A percentile compares a stretch with the other conserved stretches of the same genome.
These are phyloP conservation scores for Hansenula sp. DNA, from an alignment of 1,139 yeast genomes.

Conservation along the genomic window DNA sequence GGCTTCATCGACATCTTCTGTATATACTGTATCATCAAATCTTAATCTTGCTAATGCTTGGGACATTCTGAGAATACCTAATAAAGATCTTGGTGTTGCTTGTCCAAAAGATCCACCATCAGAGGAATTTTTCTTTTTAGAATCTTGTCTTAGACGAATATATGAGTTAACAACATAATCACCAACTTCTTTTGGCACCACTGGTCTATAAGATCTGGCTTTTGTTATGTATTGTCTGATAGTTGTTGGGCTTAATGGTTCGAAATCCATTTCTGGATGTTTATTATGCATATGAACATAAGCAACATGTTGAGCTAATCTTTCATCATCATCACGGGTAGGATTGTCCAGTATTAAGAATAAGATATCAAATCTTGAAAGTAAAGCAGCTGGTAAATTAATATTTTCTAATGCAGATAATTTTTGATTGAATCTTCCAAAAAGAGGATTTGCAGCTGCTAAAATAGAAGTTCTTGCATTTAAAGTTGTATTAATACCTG, in stretches of 20 bases:
- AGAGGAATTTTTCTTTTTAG: conserved; percentile 63
- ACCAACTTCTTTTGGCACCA: conserved; percentile 80
- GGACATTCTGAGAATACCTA: conserved; percentile 87
- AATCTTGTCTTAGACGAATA: conserved; percentile 88
- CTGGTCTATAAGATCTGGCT: conserved; percentile 85
- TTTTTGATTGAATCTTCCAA: conserved; percentile 90
- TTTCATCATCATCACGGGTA: conserved; percentile 72
- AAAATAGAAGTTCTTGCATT: conserved; percentile 94
- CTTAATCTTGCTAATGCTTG: conserved; percentile 93
- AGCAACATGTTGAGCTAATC: conserved; percentile 89
- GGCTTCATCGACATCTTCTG: conserved; percentile 93
- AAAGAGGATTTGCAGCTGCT: conserved; percentile 97
- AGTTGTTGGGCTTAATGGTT: conserved; percentile 73
- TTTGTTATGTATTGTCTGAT: conserved; percentile 85
- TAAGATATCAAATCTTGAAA: conserved; percentile 91
- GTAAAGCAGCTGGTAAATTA: conserved; percentile 92
- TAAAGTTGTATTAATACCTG: conserved; percentile 94
- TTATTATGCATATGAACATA: conserved; percentile 90
- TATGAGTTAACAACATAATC: conserved; percentile 85
- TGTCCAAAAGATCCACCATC: conserved; percentile 80
- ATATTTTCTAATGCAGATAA: conserved; percentile 93
- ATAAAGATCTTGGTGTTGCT: conserved; percentile 90
- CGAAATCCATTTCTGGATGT: conserved; percentile 75
- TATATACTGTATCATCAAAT: conserved; percentile 64
- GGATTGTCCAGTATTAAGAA: conserved; percentile 87